Evolutionary conservation across 805 yeast species (phyloP).

Genomic region (Starmerella vaccinii): DNA sequence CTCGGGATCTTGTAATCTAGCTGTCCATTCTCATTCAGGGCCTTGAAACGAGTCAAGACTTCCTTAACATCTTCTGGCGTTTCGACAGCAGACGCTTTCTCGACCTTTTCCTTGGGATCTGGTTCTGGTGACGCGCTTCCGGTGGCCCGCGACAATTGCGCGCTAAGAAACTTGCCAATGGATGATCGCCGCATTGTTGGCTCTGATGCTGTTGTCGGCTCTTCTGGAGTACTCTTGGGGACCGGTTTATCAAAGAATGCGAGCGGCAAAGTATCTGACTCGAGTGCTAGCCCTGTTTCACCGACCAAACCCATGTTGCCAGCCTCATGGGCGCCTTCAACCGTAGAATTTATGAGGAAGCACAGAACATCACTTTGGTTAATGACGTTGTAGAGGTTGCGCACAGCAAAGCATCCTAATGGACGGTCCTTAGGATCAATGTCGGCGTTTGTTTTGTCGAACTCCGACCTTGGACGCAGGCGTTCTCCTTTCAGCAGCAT

Average conservation of each 20-base stretch:
- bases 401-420: constrained; percentile 50
- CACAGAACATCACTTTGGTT: constrained; percentile 91
- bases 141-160: background rate
- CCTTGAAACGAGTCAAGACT: constrained; percentile 18
- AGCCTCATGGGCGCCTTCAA: constrained; percentile 33
- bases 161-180: constrained; percentile 1
- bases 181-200: background rate
- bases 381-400: constrained; percentile 66
- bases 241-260: background rate
- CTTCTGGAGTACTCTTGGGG: background rate
- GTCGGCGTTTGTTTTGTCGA: constrained; percentile 1
- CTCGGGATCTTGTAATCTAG: constrained; percentile 60
- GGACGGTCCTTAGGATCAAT: constrained; percentile 16
- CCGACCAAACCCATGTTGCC: constrained; percentile 5
- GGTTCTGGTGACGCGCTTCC: background rate
- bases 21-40: constrained; percentile 66
- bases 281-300: constrained; percentile 23
- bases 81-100: background rate
- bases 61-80: background rate
- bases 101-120: background rate
- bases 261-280: constrained; percentile 23
- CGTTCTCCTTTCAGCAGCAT: constrained; percentile 18
- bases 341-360: constrained; percentile 74
- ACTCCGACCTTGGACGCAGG: constrained; percentile 15
- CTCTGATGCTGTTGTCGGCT: background rate